Evolutionary conservation across 306 rosid genomes (phyloP), one percentile per base, ranked within the genome.

Genomic region (apple (Malus domestica)): DNA sequence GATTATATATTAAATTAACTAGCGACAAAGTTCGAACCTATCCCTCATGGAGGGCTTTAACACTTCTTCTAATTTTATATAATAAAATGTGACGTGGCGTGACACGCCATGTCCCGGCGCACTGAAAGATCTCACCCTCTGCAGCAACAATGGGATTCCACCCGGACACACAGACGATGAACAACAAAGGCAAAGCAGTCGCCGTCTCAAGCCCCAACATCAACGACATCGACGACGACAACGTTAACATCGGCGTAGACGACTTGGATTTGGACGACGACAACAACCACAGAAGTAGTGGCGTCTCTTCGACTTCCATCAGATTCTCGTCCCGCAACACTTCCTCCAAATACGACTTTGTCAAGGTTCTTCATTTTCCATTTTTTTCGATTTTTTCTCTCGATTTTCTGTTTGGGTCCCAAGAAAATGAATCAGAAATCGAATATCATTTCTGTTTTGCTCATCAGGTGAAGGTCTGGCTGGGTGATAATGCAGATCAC

Each of bases 401-500:
- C 6, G 57, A 40, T 16, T 18, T 71, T 67, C 13, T 71, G 78
- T 66, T 71, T 73, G 79, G 51, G 59, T 76, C 42, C 30, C 29
- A 30, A 58, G 76, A 72, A 32, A 52, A 12, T 4, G 16, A 52
- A 2, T 5, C 45, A 15, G 9, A 19, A 49, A 51, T 60, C 79
- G 16, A 64, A 51, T 35, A 9, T 73, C 6, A 67, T 80, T 59
- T 66, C 29, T 72, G 40, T 42, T 73, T 66, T 44, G 52, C 8
- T 52, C 33, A 10, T 4, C 80, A 92, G 98, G 98, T 92, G 2
- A 92, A 92, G 84, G 98, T 95, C 33, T 95, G 98, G 98, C 83
- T 95, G 89, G 98, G 97, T 73, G 98, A 89, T 73, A 88, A 90
- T 86, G 98, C 97, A 2, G 98, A 95, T 77, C 98, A 95, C 84